Percentiles rank a stretch among this genome's conserved stretches.
Conservation (phyloP, 352 stramenopile species). For the Pythium plurisporium region DNA sequence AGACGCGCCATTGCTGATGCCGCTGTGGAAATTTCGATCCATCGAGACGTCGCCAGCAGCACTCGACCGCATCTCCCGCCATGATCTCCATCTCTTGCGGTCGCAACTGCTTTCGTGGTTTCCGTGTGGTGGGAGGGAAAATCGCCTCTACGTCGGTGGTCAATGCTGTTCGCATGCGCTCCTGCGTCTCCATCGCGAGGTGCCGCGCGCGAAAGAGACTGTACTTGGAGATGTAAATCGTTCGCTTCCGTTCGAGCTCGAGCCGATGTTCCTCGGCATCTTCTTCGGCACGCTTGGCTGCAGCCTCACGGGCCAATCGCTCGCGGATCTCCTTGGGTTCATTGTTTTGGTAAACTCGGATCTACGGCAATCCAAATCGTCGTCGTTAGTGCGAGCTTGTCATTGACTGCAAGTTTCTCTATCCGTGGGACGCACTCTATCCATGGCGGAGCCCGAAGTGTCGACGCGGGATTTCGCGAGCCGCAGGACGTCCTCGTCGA, state of each 20-base stretch:
- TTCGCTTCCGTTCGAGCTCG: slow-evolving; percentile 25
- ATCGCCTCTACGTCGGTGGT: slow-evolving; percentile 33
- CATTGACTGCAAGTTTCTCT: not conserved
- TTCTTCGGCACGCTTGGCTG: slow-evolving; percentile 39
- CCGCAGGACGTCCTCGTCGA: slow-evolving; percentile 50
- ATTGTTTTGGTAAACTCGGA: slow-evolving; percentile 51
- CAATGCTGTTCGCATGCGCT: slow-evolving; percentile 39
- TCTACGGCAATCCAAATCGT: slow-evolving; percentile 22
- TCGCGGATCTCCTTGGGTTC: slow-evolving; percentile 47
- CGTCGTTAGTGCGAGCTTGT: not conserved
- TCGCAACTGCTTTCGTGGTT: not conserved
- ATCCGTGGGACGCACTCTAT: slow-evolving; percentile 5
- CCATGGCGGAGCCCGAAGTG: slow-evolving; percentile 24
- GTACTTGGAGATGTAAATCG: slow-evolving; percentile 33
- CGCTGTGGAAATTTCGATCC: slow-evolving; percentile 16
- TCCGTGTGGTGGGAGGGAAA: slow-evolving; percentile 21
- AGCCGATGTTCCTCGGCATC: slow-evolving; percentile 37
- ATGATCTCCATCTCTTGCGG: slow-evolving; percentile 21
- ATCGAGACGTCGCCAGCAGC: slow-evolving; percentile 40
- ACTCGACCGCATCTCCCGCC: too few relatives aligned
- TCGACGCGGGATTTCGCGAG: slow-evolving; percentile 39
- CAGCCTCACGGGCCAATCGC: slow-evolving; percentile 34
- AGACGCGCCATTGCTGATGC: slow-evolving; percentile 34
- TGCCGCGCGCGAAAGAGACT: slow-evolving; percentile 36
- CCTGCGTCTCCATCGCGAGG: slow-evolving; percentile 35